Conservation (phyloP, 495 filamentous ascomycete genomes). For the Aspergillus bridgeri region DNA sequence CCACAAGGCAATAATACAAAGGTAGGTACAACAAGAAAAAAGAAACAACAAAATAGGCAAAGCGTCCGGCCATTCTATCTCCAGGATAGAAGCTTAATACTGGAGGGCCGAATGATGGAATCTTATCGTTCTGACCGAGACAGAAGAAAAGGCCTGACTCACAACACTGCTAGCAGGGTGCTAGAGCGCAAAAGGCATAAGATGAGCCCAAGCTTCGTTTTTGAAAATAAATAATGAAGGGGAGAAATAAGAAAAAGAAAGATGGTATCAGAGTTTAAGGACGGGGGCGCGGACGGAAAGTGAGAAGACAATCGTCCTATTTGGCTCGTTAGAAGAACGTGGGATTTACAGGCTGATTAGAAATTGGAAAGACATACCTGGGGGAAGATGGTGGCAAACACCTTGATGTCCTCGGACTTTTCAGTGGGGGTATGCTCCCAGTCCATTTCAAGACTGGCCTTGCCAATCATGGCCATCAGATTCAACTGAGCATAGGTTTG, state of each 20-base stretch:
- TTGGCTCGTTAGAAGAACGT: constrained; percentile 17
- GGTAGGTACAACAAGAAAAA: constrained; percentile 7
- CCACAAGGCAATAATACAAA: not conserved
- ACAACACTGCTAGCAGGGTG: not conserved
- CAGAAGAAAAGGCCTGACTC: not conserved
- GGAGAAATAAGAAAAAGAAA: not conserved
- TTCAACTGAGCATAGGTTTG: constrained; percentile 92
- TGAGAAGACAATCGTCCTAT: constrained; percentile 43
- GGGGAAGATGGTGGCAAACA: constrained; percentile 97
- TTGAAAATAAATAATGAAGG: constrained; percentile 11
- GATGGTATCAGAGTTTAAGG: constrained; percentile 10
- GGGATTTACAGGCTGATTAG: not conserved
- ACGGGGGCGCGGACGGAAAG: constrained; percentile 37
- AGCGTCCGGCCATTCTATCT: constrained; percentile 29
- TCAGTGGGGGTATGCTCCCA: constrained; percentile 86
- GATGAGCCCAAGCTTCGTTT: constrained; percentile 21
- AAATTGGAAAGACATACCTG: constrained; percentile 58
- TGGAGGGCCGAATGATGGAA: constrained; percentile 16
- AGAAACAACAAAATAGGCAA: constrained; percentile 10
- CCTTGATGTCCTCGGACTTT: constrained; percentile 88
- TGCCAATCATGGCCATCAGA: constrained; percentile 87
- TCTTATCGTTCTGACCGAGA: constrained; percentile 20
- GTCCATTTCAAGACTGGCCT: constrained; percentile 84
- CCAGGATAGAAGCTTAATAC: constrained; percentile 38
- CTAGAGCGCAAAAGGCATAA: constrained; percentile 8